These are phyloP conservation scores for Alloteropsis semialata DNA, from an alignment of 176 grass and related monocot species.

Conservation along the genomic window DNA sequence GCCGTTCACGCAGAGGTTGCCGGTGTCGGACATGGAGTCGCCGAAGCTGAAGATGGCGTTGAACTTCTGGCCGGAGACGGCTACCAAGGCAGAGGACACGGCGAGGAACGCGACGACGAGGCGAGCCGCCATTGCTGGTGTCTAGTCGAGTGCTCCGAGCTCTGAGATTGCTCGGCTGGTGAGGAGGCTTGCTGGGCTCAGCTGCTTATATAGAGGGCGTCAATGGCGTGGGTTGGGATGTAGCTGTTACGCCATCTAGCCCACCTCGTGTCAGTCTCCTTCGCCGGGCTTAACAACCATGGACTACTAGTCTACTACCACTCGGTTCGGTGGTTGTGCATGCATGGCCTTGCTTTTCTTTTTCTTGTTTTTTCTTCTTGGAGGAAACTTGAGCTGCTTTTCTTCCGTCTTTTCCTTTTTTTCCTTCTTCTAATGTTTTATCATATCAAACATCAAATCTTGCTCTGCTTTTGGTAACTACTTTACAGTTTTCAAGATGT, in stretches of 20 bases:
- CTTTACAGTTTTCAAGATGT: neutral
- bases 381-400: neutral
- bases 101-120: slow-evolving; percentile 21
- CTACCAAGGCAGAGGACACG: neutral
- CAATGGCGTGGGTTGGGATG: slow-evolving; percentile 26
- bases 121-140: slow-evolving; percentile 40
- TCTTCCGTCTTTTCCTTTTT: neutral
- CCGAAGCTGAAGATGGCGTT: slow-evolving; percentile 88
- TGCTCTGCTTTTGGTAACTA: slow-evolving; percentile 8
- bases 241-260: slow-evolving; percentile 48
- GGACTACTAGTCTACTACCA: neutral
- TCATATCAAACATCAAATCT: slow-evolving; percentile 15
- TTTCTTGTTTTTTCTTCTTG: neutral
- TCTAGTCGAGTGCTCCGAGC: neutral
- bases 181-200: neutral
- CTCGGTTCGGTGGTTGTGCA: slow-evolving; percentile 15
- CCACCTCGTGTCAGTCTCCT: slow-evolving; percentile 19
- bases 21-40: slow-evolving; percentile 89
- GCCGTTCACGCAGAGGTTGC: slow-evolving; percentile 76
- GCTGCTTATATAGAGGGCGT: slow-evolving; percentile 35
- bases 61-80: slow-evolving; percentile 56
- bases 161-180: neutral
- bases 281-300: neutral
- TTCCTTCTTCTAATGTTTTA: neutral
- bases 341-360: slow-evolving; percentile 25